phyloP scores from a whole-genome alignment of 2,329 filamentous ascomycete genomes.

The Malbranchea cinnamomea region DNA sequence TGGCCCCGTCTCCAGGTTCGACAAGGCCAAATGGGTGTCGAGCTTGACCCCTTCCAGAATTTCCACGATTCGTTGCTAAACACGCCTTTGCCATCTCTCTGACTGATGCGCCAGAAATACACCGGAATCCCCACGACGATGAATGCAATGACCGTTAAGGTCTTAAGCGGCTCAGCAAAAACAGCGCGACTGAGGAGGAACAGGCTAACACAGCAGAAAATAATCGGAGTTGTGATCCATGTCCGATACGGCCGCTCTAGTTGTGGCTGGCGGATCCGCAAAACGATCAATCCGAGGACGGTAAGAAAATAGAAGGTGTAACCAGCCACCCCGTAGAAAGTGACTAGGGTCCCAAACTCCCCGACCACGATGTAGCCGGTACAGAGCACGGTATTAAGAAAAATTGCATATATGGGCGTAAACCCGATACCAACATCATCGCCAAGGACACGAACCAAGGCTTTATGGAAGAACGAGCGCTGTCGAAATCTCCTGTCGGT shows the following conservation, averaged over 20 bases:
- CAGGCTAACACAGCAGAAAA: constrained; percentile 94
- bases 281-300: constrained; percentile 79
- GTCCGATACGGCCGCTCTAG: constrained; percentile 85
- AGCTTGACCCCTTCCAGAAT: constrained; percentile 30
- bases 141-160: constrained; percentile 71
- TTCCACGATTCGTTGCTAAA: constrained; percentile 22
- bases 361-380: constrained; percentile 67
- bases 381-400: constrained; percentile 64
- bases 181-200: constrained; percentile 81
- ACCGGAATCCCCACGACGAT: constrained; percentile 71
- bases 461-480: constrained; percentile 43
- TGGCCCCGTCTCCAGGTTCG: too few relatives aligned
- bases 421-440: constrained; percentile 73
- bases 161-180: constrained; percentile 83
- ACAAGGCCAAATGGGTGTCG: too few relatives aligned
- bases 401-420: constrained; percentile 84
- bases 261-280: constrained; percentile 73
- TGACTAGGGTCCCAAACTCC: constrained; percentile 81
- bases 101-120: constrained; percentile 73
- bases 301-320: constrained; percentile 97
- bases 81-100: constrained; percentile 36
- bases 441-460: constrained; percentile 48
- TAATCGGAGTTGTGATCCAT: constrained; percentile 93
- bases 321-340: constrained; percentile 93
- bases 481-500: constrained; percentile 24